These are phyloP conservation scores for Scheffersomyces ergatensis DNA, from an alignment of 805 yeast genomes.

Conservation along the genomic window DNA sequence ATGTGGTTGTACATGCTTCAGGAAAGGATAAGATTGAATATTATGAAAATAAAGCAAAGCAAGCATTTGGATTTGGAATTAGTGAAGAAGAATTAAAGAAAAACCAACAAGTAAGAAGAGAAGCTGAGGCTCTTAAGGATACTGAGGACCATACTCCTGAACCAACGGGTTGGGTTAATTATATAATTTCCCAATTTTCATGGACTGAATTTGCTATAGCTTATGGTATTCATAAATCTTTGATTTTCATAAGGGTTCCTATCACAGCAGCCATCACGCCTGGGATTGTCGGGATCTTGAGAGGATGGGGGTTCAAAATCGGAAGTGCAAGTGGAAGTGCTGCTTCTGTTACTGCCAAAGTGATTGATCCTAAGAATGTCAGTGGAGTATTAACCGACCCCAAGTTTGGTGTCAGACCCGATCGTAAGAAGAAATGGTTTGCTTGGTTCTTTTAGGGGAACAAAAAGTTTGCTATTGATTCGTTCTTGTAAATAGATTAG, in stretches of 20 bases:
- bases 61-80: conserved; percentile 61
- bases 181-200: conserved; percentile 37
- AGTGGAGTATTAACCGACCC: conserved; percentile 40
- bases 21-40: conserved; percentile 81
- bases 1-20: conserved; percentile 74
- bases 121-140: conserved; percentile 22
- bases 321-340: too few species aligned
- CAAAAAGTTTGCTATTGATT: not conserved
- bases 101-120: conserved; percentile 32
- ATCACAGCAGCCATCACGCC: conserved; percentile 93
- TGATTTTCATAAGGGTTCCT: conserved; percentile 82
- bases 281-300: conserved; percentile 58
- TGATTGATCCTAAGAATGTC: conserved; percentile 21
- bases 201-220: conserved; percentile 88
- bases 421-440: conserved; percentile 54
- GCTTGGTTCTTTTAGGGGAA: conserved; percentile 49
- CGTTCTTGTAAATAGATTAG: conserved; percentile 2
- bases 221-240: conserved; percentile 87
- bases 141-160: conserved; percentile 12
- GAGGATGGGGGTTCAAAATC: conserved; percentile 77
- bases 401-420: conserved; percentile 53
- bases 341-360: conserved; percentile 18
- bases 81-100: conserved; percentile 39
- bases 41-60: conserved; percentile 60
- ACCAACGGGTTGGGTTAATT: conserved; percentile 8